Evolutionary conservation across 768 basidiomycete genomes (phyloP), one percentile per base, ranked within the genome.

Genomic region (Ramaria sp.): DNA sequence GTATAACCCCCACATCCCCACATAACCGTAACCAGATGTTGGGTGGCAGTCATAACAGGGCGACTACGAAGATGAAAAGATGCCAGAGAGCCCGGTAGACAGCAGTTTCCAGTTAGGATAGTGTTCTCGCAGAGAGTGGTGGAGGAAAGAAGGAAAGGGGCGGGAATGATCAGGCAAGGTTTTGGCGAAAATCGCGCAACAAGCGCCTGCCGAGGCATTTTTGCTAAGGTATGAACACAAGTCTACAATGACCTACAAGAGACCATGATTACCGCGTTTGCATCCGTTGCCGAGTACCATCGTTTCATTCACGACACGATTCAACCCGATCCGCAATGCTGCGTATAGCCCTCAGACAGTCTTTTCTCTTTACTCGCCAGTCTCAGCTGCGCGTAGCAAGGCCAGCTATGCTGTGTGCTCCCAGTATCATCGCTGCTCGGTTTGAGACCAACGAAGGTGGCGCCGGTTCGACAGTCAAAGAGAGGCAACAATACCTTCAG

Each of bases 401-500:
- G 7, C 10, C 30, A 33, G 31, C 20, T 48, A 9, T 22, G n/a
- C 42, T 54, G 15, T 45, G 34, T 41, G 10, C 47, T 34, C 46
- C 13, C 12, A 15, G 55, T 39, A 20, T 34, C 11, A 34, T 31
- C 45, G 30, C 37, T n/a, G 47, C 34, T 17, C 55, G 55, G 15
- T 57, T 57, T 27, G 37, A 33, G 34, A 49, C 55, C 37, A 46
- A 22, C 41, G 19, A 46, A 4, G 33, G 41, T 10, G 20, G 13
- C 13, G 10, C 19, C 13, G 30, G 22, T 34, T 20, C 30, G n/a
- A 20, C 54, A 43, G 20, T 24, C 22, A 59, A 62, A n/a, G 65
- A 67, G 55, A 58, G 59, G 45, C 67, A 69, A 31, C 67, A 74
- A 52, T 66, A 69, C 24, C 57, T 74, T 20, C 82, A 81, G 64